These are phyloP conservation scores for Syzygium malaccense DNA, from an alignment of 441 rosid genomes.

Conservation along the genomic window DNA sequence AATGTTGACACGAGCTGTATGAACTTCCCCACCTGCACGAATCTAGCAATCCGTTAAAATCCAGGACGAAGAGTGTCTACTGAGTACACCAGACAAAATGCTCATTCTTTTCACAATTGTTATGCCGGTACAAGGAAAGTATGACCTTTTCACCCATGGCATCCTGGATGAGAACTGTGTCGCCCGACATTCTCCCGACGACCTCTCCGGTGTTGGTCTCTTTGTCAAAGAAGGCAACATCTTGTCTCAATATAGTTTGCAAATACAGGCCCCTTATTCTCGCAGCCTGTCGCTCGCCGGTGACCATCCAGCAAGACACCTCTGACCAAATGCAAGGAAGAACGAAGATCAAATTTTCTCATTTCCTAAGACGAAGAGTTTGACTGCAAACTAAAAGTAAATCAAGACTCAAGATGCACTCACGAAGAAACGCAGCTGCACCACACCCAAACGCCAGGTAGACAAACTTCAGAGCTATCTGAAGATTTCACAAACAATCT, in stretches of 20 bases:
- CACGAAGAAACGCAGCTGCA: not conserved
- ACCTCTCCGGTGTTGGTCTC: constrained; percentile 1
- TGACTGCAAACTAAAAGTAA: not conserved
- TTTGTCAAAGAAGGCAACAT: not conserved
- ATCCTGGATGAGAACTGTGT: not conserved
- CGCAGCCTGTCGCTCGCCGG: not conserved
- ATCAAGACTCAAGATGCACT: not conserved
- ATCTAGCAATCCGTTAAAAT: not conserved
- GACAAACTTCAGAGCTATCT: not conserved
- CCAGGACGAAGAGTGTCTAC: not conserved
- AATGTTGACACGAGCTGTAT: constrained; percentile 17
- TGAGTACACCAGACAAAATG: not conserved
- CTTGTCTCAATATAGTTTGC: not conserved
- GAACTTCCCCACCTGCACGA: constrained; percentile 18
- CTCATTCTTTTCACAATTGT: not conserved
- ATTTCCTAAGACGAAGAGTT: not conserved
- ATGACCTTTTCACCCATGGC: constrained; percentile 1
- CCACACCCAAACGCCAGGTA: not conserved
- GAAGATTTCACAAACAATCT: not conserved
- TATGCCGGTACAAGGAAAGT: not conserved
- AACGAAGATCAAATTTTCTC: not conserved
- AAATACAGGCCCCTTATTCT: not conserved
- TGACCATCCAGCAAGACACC: constrained; percentile 1
- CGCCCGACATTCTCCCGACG: not conserved
- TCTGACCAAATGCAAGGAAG: not conserved